These are phyloP conservation scores for Zygosaccharomyces sapae DNA, from an alignment of 1,139 yeast species.

Conservation along the genomic window DNA sequence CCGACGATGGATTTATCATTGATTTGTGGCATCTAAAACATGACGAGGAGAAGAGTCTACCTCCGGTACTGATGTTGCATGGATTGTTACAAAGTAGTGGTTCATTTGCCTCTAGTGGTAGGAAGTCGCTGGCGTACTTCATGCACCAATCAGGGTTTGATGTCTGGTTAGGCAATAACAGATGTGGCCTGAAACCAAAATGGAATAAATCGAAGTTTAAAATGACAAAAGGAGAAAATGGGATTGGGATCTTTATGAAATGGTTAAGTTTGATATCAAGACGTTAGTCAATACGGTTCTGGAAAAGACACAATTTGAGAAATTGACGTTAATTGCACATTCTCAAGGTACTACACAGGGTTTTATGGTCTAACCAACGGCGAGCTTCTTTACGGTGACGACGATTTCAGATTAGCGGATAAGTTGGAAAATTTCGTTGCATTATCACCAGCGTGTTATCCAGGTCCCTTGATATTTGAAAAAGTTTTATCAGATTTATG, in stretches of 20 bases:
- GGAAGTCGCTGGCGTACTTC: slow-evolving; percentile 65
- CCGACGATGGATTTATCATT: slow-evolving; percentile 77
- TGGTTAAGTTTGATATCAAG: slow-evolving; percentile 76
- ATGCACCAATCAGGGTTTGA: slow-evolving; percentile 65
- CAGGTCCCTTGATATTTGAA: slow-evolving; percentile 65
- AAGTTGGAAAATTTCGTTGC: slow-evolving; percentile 68
- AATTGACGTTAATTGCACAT: slow-evolving; percentile 69
- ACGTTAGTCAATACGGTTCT: slow-evolving; percentile 63
- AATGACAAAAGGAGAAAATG: slow-evolving; percentile 51
- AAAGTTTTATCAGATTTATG: slow-evolving; percentile 46
- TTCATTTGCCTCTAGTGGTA: slow-evolving; percentile 74
- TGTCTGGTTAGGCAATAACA: slow-evolving; percentile 90
- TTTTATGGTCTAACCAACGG: slow-evolving; percentile 50
- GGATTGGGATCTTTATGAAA: slow-evolving; percentile 84
- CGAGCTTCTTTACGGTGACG: slow-evolving; percentile 29
- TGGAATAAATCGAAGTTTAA: slow-evolving; percentile 44
- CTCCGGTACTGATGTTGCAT: slow-evolving; percentile 73
- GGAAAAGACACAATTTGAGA: slow-evolving; percentile 38
- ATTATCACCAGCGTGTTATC: slow-evolving; percentile 85
- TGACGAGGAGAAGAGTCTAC: slow-evolving; percentile 23
- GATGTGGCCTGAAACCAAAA: slow-evolving; percentile 76
- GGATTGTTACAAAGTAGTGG: slow-evolving; percentile 87
- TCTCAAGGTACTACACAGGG: slow-evolving; percentile 93
- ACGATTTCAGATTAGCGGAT: slow-evolving; percentile 42
- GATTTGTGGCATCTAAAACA: slow-evolving; percentile 59